Conservation (phyloP, 2,329 filamentous ascomycete genomes). For the Neofusicoccum umdonicola region DNA sequence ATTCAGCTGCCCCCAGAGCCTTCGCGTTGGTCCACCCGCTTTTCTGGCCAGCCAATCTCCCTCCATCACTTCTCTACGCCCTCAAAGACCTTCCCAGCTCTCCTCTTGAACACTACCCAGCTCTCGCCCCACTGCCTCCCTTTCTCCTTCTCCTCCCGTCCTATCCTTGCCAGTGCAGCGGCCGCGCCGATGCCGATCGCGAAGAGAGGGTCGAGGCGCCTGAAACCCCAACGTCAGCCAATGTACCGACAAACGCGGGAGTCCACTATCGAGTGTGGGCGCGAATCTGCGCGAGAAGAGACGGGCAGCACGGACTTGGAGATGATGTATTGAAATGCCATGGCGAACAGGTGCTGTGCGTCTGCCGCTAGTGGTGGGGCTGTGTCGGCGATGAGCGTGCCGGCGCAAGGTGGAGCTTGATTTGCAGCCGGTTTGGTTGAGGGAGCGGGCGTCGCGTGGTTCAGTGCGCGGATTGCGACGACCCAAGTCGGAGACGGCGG, state of each 20-base stretch:
- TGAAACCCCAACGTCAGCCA: conserved; percentile 21
- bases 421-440: too few relatives aligned
- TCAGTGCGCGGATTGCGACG: too few relatives aligned
- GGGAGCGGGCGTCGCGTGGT: too few relatives aligned
- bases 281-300: background rate
- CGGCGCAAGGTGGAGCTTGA: background rate
- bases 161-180: conserved; percentile 41
- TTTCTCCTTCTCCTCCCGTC: conserved; percentile 50
- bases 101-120: conserved; percentile 40
- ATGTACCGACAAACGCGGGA: too few relatives aligned
- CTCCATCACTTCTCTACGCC: background rate
- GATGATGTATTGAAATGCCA: conserved; percentile 42
- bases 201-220: conserved; percentile 49
- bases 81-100: conserved; percentile 33
- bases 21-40: background rate
- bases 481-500: too few relatives aligned
- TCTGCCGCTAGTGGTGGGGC: background rate
- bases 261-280: too few relatives aligned
- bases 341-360: conserved; percentile 14
- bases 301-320: conserved; percentile 38
- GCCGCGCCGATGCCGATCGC: conserved; percentile 47
- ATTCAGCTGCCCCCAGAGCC: too few relatives aligned
- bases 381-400: background rate
- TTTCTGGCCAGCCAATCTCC: background rate
- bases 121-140: conserved; percentile 39